phyloP scores from a whole-genome alignment of 163 green algal species.

The Coccomyxa subellipsoidea region DNA sequence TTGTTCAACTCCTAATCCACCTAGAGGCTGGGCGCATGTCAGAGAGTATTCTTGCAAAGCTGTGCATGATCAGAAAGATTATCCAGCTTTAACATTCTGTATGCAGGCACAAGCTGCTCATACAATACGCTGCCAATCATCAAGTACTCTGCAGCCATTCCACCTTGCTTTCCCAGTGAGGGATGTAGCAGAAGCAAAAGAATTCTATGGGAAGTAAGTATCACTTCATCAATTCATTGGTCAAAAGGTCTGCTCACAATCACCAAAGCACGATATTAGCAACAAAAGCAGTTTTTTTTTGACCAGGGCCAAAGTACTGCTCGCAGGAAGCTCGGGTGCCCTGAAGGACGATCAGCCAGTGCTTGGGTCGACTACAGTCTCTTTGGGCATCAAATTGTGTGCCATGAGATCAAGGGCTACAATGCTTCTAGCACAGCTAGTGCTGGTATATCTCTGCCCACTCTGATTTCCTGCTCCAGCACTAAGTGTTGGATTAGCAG shows the following conservation, averaged over 20 bases:
- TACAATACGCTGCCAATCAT: background rate
- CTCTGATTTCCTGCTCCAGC: too few relatives aligned
- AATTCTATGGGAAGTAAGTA: conserved; percentile 70
- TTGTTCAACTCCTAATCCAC: too few relatives aligned
- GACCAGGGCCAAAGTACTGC: background rate
- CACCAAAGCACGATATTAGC: too few relatives aligned
- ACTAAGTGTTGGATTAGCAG: background rate
- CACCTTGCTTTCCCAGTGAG: conserved; percentile 83
- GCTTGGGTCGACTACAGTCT: conserved; percentile 71
- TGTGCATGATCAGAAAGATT: background rate
- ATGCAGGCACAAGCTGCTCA: background rate
- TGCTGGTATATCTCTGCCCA: too few relatives aligned
- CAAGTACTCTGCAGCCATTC: conserved; percentile 53
- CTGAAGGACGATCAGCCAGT: conserved; percentile 58
- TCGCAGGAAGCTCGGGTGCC: conserved; percentile 53
- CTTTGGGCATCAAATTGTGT: conserved; percentile 76
- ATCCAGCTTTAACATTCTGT: background rate
- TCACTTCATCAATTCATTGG: background rate
- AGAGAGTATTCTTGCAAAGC: background rate
- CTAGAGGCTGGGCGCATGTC: background rate
- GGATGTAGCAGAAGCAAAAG: conserved; percentile 53
- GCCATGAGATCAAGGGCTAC: conserved; percentile 73
- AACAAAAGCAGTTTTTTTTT: background rate
- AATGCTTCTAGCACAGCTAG: conserved; percentile 35
- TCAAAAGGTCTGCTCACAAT: too few relatives aligned